These are phyloP conservation scores for Sugiyamaella sp. DNA, from an alignment of 1,139 yeast genomes.

Conservation along the genomic window DNA sequence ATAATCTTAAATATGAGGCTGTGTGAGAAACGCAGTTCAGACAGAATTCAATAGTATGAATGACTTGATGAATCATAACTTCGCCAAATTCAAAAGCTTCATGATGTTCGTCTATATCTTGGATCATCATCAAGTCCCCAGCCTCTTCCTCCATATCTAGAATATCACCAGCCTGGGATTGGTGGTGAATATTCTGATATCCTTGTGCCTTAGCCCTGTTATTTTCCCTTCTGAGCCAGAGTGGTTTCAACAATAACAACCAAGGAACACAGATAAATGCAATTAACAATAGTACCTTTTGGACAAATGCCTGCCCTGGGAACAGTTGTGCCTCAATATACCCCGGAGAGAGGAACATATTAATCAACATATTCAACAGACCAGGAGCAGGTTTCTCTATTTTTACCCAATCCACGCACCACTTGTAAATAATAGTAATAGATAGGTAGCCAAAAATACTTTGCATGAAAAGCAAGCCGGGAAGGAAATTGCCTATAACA, in stretches of 20 bases:
- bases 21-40: conserved; percentile 97
- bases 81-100: conserved; percentile 82
- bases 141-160: conserved; percentile 33
- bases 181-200: conserved; percentile 36
- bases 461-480: conserved; percentile 93
- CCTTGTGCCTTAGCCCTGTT: conserved; percentile 40
- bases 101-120: conserved; percentile 40
- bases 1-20: conserved; percentile 91
- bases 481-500: conserved; percentile 89
- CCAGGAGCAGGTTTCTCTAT: conserved; percentile 85
- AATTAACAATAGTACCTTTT: conserved; percentile 66
- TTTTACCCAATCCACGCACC: conserved; percentile 92
- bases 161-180: conserved; percentile 27
- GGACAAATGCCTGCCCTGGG: conserved; percentile 82
- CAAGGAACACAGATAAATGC: conserved; percentile 95
- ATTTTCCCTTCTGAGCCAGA: conserved; percentile 59
- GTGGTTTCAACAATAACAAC: conserved; percentile 83
- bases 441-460: conserved; percentile 92
- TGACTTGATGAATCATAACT: conserved; percentile 94
- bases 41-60: conserved; percentile 97
- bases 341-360: conserved; percentile 96
- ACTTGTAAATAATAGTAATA: conserved; percentile 83
- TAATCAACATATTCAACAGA: conserved; percentile 87
- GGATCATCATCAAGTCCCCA: conserved; percentile 34
- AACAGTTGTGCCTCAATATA: conserved; percentile 79